Evolutionary conservation across 352 stramenopile genomes (phyloP).

Genomic region (Phytophthora tentaculata): DNA sequence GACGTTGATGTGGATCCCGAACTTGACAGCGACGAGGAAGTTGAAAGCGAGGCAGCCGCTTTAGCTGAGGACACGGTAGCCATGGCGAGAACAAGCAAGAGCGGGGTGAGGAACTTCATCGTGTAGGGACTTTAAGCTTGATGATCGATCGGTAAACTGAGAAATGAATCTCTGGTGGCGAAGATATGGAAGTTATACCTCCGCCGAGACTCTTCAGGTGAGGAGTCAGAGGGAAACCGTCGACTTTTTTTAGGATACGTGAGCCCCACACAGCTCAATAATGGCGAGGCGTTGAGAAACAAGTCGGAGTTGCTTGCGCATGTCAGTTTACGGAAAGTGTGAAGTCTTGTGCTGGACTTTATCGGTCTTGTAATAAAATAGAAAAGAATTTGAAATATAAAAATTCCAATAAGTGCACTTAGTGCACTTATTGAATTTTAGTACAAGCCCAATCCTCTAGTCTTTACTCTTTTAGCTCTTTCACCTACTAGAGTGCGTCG

Average conservation of each 20-base stretch:
- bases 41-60: conserved; percentile 4
- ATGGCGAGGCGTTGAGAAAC: neutral
- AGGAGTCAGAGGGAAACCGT: neutral
- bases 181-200: neutral
- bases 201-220: conserved; percentile 7
- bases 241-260: neutral
- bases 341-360: neutral
- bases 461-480: too few species aligned
- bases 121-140: conserved; percentile 7
- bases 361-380: too few species aligned
- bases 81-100: conserved; percentile 37
- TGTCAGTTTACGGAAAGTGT: neutral
- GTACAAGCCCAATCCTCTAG: too few species aligned
- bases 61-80: conserved; percentile 15
- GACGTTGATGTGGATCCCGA: conserved; percentile 2
- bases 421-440: too few species aligned
- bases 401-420: too few species aligned
- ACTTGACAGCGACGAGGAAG: conserved; percentile 4
- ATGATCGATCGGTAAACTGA: conserved; percentile 13
- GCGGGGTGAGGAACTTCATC: conserved; percentile 46
- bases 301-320: neutral
- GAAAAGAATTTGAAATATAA: too few species aligned
- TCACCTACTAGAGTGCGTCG: too few species aligned
- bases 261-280: conserved; percentile 1
- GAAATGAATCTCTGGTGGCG: conserved; percentile 20